Percentiles rank a stretch among this genome's conserved stretches.
Conservation (phyloP, 1,284 basidiomycete species). For the Cutaneotrichosporon sp. region DNA sequence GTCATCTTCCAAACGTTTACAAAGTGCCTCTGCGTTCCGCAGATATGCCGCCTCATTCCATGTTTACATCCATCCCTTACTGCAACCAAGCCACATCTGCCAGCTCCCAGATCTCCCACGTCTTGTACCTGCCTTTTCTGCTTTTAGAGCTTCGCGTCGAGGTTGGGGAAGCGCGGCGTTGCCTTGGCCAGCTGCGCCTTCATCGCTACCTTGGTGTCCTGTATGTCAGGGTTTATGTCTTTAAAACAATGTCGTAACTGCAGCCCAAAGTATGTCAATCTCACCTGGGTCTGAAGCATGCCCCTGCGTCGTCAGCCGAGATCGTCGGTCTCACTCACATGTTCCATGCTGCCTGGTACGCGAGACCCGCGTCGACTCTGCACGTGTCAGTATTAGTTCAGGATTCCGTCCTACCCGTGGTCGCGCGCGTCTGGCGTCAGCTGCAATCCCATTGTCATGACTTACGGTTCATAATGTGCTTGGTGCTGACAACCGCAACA, state of each 20-base stretch:
- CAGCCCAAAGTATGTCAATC: neutral
- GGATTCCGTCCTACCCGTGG: slow-evolving; percentile 59
- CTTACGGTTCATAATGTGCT: slow-evolving; percentile 62
- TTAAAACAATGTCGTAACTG: neutral
- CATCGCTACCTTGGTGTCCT: slow-evolving; percentile 55
- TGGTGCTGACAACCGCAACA: slow-evolving; percentile 76
- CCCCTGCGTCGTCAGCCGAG: slow-evolving; percentile 30
- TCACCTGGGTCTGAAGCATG: slow-evolving; percentile 65
- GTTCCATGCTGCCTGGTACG: slow-evolving; percentile 79
- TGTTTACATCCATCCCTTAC: neutral
- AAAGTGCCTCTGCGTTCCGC: neutral
- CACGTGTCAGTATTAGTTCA: slow-evolving; percentile 17
- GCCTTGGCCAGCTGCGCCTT: slow-evolving; percentile 53
- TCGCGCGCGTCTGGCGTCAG: slow-evolving; percentile 64
- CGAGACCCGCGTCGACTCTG: slow-evolving; percentile 74
- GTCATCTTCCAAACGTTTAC: neutral
- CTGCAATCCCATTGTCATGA: neutral
- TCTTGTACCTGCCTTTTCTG: neutral
- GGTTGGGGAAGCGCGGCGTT: slow-evolving; percentile 38
- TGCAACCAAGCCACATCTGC: neutral
- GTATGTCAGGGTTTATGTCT: neutral
- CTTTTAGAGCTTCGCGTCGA: slow-evolving; percentile 23
- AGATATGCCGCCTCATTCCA: neutral
- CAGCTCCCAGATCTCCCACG: neutral
- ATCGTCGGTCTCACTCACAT: slow-evolving; percentile 33